Conservation (phyloP, 2,329 filamentous ascomycete species). For the Aspergillus transmontanensis region DNA sequence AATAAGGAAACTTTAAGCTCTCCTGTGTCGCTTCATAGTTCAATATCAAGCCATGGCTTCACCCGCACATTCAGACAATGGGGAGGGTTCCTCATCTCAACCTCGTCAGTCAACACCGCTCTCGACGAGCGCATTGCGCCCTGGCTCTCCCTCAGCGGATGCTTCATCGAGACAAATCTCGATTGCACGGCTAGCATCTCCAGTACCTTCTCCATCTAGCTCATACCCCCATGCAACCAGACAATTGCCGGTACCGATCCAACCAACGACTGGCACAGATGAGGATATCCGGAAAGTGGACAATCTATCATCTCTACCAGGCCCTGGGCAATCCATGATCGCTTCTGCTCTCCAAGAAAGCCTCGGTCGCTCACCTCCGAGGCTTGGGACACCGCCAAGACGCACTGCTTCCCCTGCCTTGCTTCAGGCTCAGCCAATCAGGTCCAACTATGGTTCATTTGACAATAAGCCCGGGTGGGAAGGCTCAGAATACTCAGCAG, state of each 20-base stretch:
- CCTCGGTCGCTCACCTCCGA: conserved; percentile 56
- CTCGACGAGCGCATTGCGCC: conserved; percentile 33
- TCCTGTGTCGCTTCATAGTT: background rate
- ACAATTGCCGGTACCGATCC: conserved; percentile 46
- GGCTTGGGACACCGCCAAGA: conserved; percentile 48
- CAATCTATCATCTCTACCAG: conserved; percentile 62
- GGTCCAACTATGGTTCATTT: conserved; percentile 83
- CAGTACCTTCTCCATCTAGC: conserved; percentile 52
- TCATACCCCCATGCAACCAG: conserved; percentile 34
- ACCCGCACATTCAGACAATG: conserved; percentile 37
- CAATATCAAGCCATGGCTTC: conserved; percentile 18
- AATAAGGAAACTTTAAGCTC: background rate
- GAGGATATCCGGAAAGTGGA: conserved; percentile 66
- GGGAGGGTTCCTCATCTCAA: conserved; percentile 39
- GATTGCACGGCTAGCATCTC: conserved; percentile 58
- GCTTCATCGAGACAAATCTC: conserved; percentile 54
- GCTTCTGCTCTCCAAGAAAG: conserved; percentile 83
- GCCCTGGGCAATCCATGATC: conserved; percentile 83
- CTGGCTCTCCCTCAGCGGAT: conserved; percentile 43
- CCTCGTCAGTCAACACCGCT: conserved; percentile 36
- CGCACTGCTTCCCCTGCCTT: conserved; percentile 61
- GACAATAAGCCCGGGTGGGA: conserved; percentile 64
- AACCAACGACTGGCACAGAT: conserved; percentile 52
- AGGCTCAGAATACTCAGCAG: conserved; percentile 50
- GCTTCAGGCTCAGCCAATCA: conserved; percentile 55